Conservation (phyloP, 2,329 filamentous ascomycete genomes). For the Chalara sp. region DNA sequence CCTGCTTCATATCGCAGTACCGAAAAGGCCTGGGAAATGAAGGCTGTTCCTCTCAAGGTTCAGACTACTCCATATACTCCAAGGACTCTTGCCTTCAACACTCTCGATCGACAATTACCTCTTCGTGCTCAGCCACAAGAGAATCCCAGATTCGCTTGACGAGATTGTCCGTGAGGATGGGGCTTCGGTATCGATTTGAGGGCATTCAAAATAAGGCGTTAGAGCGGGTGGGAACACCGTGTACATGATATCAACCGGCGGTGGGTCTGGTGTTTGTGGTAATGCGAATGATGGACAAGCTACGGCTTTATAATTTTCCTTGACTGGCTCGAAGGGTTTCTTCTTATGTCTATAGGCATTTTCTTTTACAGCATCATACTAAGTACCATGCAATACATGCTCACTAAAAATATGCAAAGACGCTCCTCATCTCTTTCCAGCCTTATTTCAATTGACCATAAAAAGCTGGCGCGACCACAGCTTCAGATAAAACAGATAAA, state of each 20-base stretch:
- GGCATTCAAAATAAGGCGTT: not conserved
- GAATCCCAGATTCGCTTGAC: not conserved
- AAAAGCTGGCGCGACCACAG: too few relatives aligned
- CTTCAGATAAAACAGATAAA: too few relatives aligned
- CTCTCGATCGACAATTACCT: conserved; percentile 51
- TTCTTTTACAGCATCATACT: not conserved
- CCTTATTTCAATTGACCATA: too few relatives aligned
- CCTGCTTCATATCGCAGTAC: conserved; percentile 32
- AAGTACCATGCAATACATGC: not conserved
- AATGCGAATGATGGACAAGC: not conserved
- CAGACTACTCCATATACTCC: conserved; percentile 50
- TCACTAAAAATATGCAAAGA: too few relatives aligned
- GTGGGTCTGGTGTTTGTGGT: not conserved
- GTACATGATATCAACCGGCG: too few relatives aligned
- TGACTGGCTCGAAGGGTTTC: not conserved
- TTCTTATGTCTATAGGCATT: not conserved
- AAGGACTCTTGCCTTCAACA: conserved; percentile 61
- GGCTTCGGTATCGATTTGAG: not conserved
- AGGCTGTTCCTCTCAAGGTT: conserved; percentile 36
- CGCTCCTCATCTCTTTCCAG: too few relatives aligned
- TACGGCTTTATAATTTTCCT: not conserved
- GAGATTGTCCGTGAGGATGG: not conserved
- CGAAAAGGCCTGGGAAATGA: conserved; percentile 51
- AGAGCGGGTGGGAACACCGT: not conserved
- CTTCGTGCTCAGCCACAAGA: conserved; percentile 29